A percentile compares a stretch with the other conserved stretches of the same genome.
Conservation (phyloP, 345 rosid species). For the Camelina laxa region DNA sequence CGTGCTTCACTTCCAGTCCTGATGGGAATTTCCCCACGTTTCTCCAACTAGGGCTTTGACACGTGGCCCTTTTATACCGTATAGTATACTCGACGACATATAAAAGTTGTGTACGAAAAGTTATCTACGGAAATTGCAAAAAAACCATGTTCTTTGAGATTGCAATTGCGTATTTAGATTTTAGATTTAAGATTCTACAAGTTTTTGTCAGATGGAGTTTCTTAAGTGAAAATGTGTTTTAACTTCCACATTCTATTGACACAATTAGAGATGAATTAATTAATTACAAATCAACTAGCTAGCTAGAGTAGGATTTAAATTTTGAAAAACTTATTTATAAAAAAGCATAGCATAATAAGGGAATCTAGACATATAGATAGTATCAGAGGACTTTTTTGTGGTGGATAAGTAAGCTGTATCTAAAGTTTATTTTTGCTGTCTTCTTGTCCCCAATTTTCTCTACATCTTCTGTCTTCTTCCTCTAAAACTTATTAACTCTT, state of each 20-base stretch:
- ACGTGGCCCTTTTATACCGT: constrained; percentile 21
- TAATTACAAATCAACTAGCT: neutral
- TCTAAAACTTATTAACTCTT: constrained; percentile 30
- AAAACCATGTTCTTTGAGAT: constrained; percentile 16
- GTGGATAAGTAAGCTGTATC: constrained; percentile 39
- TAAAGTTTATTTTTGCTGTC: constrained; percentile 44
- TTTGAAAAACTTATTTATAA: neutral
- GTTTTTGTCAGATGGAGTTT: constrained; percentile 12
- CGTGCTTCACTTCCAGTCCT: constrained; percentile 41
- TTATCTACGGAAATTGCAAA: neutral
- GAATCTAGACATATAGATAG: constrained; percentile 40
- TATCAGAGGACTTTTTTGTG: constrained; percentile 35
- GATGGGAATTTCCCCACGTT: constrained; percentile 38
- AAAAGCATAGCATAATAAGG: constrained; percentile 24
- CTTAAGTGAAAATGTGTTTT: neutral
- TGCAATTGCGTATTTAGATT: neutral
- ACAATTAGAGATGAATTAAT: neutral
- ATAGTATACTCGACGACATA: neutral
- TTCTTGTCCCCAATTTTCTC: constrained; percentile 46
- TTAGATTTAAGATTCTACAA: neutral
- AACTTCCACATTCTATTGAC: neutral
- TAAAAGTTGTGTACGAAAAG: constrained; percentile 5
- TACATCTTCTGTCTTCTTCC: constrained; percentile 45
- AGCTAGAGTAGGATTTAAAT: neutral
- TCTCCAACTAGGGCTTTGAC: constrained; percentile 35